A percentile compares a stretch with the other conserved stretches of the same genome.
Evolutionary conservation across 2,329 filamentous ascomycete genomes (phyloP).

Genomic region (Botrytis deweyae): DNA sequence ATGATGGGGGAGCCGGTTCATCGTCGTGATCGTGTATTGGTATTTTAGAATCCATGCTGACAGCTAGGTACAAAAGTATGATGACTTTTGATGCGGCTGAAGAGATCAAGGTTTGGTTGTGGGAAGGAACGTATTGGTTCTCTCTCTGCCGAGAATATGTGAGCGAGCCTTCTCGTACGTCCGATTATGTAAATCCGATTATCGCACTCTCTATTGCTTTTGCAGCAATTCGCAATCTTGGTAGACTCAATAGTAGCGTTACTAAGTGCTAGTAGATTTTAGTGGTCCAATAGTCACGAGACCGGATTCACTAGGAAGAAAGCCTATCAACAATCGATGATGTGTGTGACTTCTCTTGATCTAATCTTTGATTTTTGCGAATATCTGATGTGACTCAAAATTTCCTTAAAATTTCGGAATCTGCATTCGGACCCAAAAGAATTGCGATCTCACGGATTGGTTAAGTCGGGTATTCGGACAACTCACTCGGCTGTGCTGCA

Average conservation of each 20-base stretch:
- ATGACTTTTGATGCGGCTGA: not conserved
- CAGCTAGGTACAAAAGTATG: not conserved
- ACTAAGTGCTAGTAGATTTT: not conserved
- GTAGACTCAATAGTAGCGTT: not conserved
- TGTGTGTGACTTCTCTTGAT: not conserved
- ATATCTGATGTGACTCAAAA: not conserved
- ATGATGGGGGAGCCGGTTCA: slow-evolving; percentile 32
- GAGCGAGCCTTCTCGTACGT: not conserved
- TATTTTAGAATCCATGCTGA: slow-evolving; percentile 32
- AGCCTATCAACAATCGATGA: not conserved
- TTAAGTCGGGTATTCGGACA: not conserved
- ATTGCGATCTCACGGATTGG: not conserved
- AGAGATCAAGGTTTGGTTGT: not conserved
- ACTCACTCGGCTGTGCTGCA: not conserved
- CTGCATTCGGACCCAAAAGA: not conserved
- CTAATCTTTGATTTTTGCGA: not conserved
- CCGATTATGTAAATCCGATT: not conserved
- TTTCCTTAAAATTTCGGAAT: not conserved
- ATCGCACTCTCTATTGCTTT: not conserved
- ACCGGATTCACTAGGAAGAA: not conserved
- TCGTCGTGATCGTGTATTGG: slow-evolving; percentile 21
- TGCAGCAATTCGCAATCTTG: not conserved
- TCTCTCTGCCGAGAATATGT: not conserved
- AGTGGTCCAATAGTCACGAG: not conserved
- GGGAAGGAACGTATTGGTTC: not conserved